Conservation (phyloP, 768 basidiomycete genomes). For the Hydnomerulius pinastri region DNA sequence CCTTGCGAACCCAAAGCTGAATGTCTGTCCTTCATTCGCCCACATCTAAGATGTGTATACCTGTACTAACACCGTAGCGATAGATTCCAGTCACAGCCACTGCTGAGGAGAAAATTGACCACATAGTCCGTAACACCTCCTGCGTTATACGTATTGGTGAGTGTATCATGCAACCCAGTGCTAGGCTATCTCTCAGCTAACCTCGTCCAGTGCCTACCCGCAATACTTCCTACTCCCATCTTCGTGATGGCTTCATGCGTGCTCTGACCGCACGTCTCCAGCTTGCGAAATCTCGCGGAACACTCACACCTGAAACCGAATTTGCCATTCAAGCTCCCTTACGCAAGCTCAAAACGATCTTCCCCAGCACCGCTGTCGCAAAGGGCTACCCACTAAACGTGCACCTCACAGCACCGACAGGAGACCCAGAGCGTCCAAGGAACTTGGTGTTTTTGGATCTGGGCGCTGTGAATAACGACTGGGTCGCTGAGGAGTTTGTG, state of each 20-base stretch:
- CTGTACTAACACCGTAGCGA: conserved; percentile 1
- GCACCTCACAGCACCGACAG: conserved; percentile 56
- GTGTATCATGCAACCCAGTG: conserved; percentile 12
- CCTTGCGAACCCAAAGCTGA: conserved; percentile 61
- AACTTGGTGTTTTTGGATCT: conserved; percentile 69
- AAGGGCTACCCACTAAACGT: conserved; percentile 73
- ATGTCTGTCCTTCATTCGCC: conserved; percentile 38
- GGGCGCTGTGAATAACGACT: conserved; percentile 69
- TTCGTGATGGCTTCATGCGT: conserved; percentile 83
- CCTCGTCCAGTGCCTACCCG: conserved; percentile 69
- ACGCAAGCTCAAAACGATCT: conserved; percentile 72
- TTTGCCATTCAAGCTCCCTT: conserved; percentile 60
- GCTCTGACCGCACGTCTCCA: conserved; percentile 64
- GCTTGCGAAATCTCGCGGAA: conserved; percentile 49
- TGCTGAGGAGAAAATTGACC: conserved; percentile 68
- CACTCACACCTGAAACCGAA: conserved; percentile 61
- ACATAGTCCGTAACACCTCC: conserved; percentile 65
- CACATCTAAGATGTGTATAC: neutral
- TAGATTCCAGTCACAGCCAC: conserved; percentile 59
- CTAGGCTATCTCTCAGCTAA: neutral
- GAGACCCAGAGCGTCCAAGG: conserved; percentile 47
- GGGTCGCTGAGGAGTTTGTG: conserved; percentile 74
- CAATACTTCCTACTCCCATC: conserved; percentile 72
- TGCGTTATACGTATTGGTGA: conserved; percentile 77
- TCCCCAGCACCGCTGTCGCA: conserved; percentile 67